These are phyloP conservation scores for Diaporthe eres DNA, from an alignment of 2,329 filamentous ascomycete species.

Conservation along the genomic window DNA sequence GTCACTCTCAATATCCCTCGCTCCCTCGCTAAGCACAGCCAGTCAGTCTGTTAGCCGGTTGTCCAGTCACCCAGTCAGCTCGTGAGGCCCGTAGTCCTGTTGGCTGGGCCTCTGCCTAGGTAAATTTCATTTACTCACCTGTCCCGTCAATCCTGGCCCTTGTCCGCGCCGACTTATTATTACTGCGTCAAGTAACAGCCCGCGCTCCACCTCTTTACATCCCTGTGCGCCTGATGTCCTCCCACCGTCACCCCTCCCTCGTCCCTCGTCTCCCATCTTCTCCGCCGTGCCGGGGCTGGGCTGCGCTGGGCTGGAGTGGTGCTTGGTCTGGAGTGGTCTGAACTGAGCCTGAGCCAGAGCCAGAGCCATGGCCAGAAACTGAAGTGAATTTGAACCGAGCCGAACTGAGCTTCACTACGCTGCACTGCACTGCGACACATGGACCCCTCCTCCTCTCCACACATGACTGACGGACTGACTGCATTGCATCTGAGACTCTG, in stretches of 20 bases:
- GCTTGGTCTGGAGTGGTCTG: slow-evolving; percentile 17
- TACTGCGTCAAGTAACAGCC: slow-evolving; percentile 21
- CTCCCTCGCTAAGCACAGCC: not conserved
- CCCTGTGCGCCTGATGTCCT: slow-evolving; percentile 14
- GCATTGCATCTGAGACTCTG: slow-evolving; percentile 34
- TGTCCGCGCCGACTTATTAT: slow-evolving; percentile 10
- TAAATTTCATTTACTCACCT: slow-evolving; percentile 2
- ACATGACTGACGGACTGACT: slow-evolving; percentile 38
- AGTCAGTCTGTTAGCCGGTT: not conserved
- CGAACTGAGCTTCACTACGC: not conserved
- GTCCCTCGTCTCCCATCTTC: not conserved
- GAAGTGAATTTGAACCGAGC: slow-evolving; percentile 5
- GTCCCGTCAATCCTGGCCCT: slow-evolving; percentile 30
- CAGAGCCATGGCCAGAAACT: not conserved
- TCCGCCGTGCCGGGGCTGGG: slow-evolving; percentile 6
- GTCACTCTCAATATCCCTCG: not conserved
- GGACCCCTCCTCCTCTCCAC: slow-evolving; percentile 32
- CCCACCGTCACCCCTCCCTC: slow-evolving; percentile 18
- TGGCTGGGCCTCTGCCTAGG: slow-evolving; percentile 11
- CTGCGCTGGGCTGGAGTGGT: slow-evolving; percentile 10
- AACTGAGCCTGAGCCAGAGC: not conserved
- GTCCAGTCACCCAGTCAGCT: not conserved
- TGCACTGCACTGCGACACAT: slow-evolving; percentile 30
- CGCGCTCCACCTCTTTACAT: slow-evolving; percentile 26
- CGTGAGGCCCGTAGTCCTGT: not conserved